Evolutionary conservation across 176 grass and related monocot species (phyloP), one percentile per base, ranked within the genome.

Genomic region (Carex littledalei): DNA sequence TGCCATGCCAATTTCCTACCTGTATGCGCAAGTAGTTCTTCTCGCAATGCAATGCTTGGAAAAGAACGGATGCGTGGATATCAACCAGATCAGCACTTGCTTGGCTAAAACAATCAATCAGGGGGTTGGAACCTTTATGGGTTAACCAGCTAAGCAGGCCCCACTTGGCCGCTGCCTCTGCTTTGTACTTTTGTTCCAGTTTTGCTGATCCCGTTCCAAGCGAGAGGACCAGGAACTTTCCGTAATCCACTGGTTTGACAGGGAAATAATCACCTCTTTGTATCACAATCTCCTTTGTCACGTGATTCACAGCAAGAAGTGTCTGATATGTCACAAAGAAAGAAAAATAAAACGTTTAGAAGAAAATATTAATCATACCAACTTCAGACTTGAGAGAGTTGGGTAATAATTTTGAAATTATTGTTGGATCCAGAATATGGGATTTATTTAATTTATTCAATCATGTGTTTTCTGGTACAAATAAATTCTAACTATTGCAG

Each of bases 41-140:
- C 18, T 86, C 59, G 5, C 6, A 79, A 66, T 63, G 67, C 55
- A 93, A 77, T 0, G 86, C 86, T 84, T 89, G 87, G 81, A 96
- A 93, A 31, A 96, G 68, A 63, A 89, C 74, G 10, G 89, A 88
- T 29, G 84, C 63, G 29, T 97, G 81, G 81, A 94, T 92, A 84
- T 97, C 94, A 8, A 94, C 90, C 69, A 97, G 53, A 49, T 94
- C 94, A 7, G 88, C 34, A 79, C 85, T 90, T 0, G 88, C 88
- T 43, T 94, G 87, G 71, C 41, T 92, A 60, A 97, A 94, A 78
- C 76, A 84, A 31, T 97, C 90, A 37, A 97, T 88, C 31, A 97
- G 39, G 5, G 92, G 92, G 4, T 69, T 91, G 0, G 39, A 12
- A 14, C 92, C 90, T 1, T 80, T 41, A 14, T 92, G 75, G 75